These are phyloP conservation scores for Populus deltoides DNA, from an alignment of 345 rosid species.

Conservation along the genomic window DNA sequence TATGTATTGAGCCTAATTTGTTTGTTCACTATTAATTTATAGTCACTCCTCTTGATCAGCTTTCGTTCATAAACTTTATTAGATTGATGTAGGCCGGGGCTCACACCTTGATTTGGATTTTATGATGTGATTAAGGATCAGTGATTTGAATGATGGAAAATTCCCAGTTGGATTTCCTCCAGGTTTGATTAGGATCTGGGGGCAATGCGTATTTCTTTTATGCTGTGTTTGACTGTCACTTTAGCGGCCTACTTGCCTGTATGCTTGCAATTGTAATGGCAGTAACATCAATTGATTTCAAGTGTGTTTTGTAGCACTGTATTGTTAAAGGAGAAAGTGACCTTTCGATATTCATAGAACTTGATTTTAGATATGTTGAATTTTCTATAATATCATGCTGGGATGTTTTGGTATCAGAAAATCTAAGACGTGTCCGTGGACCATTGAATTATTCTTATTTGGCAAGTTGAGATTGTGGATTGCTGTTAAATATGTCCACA, in stretches of 20 bases:
- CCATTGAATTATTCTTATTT: conserved; percentile 24
- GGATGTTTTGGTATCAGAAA: conserved; percentile 16
- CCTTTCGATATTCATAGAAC: conserved; percentile 23
- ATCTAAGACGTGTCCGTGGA: conserved; percentile 21
- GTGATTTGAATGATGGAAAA: conserved; percentile 6
- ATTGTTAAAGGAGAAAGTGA: conserved; percentile 36
- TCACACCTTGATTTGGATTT: conserved; percentile 5
- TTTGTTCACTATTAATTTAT: conserved; percentile 8
- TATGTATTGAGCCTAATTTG: background rate
- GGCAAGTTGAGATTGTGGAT: conserved; percentile 66
- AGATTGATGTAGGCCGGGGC: conserved; percentile 6
- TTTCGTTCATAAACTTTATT: background rate
- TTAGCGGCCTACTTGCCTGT: conserved; percentile 7
- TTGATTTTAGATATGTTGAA: conserved; percentile 13
- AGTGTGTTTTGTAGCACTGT: background rate
- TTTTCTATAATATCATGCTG: conserved; percentile 29
- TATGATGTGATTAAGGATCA: background rate
- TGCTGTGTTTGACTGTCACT: background rate
- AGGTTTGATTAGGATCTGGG: conserved; percentile 10
- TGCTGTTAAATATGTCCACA: conserved; percentile 37
- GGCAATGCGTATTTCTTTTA: background rate
- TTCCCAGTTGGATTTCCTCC: conserved; percentile 11
- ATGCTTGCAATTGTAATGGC: conserved; percentile 42
- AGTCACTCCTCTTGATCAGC: conserved; percentile 19
- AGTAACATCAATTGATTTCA: conserved; percentile 28